A percentile compares a stretch with the other conserved stretches of the same genome.
Conservation (phyloP, 2,329 filamentous ascomycete genomes). For the Teratosphaeria gauchensis region DNA sequence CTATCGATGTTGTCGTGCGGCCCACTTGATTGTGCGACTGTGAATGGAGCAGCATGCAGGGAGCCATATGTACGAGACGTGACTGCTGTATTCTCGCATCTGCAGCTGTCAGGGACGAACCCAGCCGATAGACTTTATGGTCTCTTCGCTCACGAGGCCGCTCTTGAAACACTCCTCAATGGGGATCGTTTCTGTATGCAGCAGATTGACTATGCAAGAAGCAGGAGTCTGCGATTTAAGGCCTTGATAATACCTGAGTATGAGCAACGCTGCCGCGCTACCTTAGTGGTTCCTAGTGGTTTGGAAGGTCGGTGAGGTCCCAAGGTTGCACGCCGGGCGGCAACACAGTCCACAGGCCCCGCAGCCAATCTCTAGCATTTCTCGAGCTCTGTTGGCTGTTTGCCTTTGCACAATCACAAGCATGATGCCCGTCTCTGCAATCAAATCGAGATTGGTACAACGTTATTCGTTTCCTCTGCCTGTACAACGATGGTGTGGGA, state of each 20-base stretch:
- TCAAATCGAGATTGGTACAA: not conserved
- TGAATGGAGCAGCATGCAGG: not conserved
- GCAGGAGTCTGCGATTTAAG: not conserved
- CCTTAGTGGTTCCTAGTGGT: not conserved
- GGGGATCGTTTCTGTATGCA: not conserved
- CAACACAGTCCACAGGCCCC: not conserved
- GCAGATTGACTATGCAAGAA: not conserved
- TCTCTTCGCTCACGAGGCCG: not conserved
- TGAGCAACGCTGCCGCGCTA: no score
- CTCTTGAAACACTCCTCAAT: not conserved
- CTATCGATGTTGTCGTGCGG: constrained; percentile 2
- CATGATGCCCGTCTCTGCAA: not conserved
- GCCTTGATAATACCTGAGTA: not conserved
- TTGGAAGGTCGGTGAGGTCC: not conserved
- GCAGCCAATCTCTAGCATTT: not conserved
- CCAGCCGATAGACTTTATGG: not conserved
- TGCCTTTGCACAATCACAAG: not conserved
- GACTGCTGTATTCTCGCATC: not conserved
- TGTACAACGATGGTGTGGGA: not conserved
- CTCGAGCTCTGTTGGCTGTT: not conserved
- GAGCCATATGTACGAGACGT: constrained; percentile 1
- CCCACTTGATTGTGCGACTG: not conserved
- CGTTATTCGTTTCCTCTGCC: not conserved
- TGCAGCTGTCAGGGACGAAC: not conserved
- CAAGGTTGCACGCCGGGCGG: not conserved